Evolutionary conservation across 768 basidiomycete genomes (phyloP), one percentile per base, ranked within the genome.

Genomic region (Tricholoma terreum): DNA sequence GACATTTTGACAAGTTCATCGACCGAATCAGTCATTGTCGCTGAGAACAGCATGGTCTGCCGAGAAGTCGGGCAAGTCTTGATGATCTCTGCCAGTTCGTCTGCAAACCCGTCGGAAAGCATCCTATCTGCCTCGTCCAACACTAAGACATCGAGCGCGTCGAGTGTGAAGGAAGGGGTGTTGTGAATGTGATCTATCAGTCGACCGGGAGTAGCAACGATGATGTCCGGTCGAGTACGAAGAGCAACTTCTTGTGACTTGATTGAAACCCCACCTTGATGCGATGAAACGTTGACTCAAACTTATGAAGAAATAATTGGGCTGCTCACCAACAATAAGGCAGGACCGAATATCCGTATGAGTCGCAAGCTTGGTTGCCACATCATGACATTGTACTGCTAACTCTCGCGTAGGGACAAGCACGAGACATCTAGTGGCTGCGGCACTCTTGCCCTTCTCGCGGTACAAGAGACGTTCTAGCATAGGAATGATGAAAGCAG

Each of bases 21-120:
- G 8, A 98, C 90, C 1, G 90, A 89, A 71, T 99, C 97, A 4
- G 95, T 98, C 90, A 98, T 98, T 1, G 97, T 99, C 2, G 97
- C 97, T 0, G 94, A 97, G 74, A 99, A 99, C 35, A 99, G 80
- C 94, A 99, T 96, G 3, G 97, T 98, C 70, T 98, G 97, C 35
- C 97, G 84, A 22, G 89, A 89, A 19, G 73, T 72, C 1, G 94
- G 94, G 68, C 94, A 97, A 15, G 90, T 83, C 65, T 87, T 88
- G 73, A 98, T 86, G 64, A 99, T 97, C 73, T 99, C 97, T 15
- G 84, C 77, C 33, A 99, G 78, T 71, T 98, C 97, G 69, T 95
- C 97, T 6, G 89, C 85, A 75, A 98, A 99, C 24, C 95, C 97
- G 71, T 94, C 91, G 1, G 85, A 87, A 33, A 99, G 84, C 92